A percentile compares a stretch with the other conserved stretches of the same genome.
Evolutionary conservation across 2,329 filamentous ascomycete genomes (phyloP).

Genomic region (Alternaria sp.): DNA sequence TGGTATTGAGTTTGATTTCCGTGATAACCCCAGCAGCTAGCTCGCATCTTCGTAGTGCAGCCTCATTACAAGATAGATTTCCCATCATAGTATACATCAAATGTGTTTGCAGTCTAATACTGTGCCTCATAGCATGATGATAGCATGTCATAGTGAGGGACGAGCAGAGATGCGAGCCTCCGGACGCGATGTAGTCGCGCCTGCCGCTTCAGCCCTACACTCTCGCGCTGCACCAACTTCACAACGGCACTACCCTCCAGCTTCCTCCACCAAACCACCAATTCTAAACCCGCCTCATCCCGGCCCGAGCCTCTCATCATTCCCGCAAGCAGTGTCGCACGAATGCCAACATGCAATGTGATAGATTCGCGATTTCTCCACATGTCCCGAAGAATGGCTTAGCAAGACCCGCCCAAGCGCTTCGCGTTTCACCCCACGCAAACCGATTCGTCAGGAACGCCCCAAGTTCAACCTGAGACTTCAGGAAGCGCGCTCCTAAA

Average conservation of each 20-base stretch:
- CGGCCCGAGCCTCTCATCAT: neutral
- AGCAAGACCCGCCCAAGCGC: slow-evolving; percentile 21
- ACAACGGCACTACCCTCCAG: neutral
- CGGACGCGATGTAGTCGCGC: neutral
- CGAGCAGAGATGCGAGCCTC: neutral
- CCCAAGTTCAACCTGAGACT: neutral
- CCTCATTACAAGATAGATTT: neutral
- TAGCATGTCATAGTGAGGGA: neutral
- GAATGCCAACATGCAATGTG: neutral
- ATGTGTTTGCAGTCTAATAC: neutral
- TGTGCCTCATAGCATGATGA: neutral
- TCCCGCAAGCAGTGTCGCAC: neutral
- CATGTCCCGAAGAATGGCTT: neutral
- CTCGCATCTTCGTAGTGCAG: neutral
- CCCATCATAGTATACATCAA: neutral
- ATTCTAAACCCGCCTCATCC: neutral
- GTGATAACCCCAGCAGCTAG: slow-evolving; percentile 22
- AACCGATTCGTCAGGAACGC: slow-evolving; percentile 32
- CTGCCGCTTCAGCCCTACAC: neutral
- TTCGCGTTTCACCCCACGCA: slow-evolving; percentile 28
- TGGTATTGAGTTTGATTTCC: slow-evolving; percentile 21
- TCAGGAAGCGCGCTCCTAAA: slow-evolving; percentile 31
- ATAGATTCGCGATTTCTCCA: neutral
- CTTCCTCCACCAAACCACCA: neutral
- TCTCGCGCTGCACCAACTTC: neutral